A percentile compares a stretch with the other conserved stretches of the same genome.
phyloP scores from a whole-genome alignment of 2,329 filamentous ascomycete species.

The Penicillium occitanis region DNA sequence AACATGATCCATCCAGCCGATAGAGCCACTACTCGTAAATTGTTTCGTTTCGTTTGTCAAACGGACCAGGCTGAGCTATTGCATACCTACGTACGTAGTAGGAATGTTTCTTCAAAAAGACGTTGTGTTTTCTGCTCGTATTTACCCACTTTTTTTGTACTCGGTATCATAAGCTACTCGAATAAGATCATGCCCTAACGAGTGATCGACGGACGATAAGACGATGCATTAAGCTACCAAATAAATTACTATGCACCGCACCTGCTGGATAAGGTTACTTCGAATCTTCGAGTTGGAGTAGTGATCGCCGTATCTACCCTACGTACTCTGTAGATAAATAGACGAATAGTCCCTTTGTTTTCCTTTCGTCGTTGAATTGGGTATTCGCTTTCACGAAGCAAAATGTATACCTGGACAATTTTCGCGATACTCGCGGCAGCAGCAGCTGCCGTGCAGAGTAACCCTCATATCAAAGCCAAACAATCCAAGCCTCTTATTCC shows the following conservation, averaged over 20 bases:
- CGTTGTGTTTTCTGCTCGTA: not conserved
- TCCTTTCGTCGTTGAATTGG: not conserved
- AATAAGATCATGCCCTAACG: not conserved
- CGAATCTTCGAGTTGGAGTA: not conserved
- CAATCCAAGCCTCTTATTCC: conserved; percentile 5
- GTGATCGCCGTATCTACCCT: not conserved
- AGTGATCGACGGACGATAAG: not conserved
- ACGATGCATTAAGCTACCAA: not conserved
- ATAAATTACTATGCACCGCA: not conserved
- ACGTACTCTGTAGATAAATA: not conserved
- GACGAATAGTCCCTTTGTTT: not conserved
- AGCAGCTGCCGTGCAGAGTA: conserved; percentile 16
- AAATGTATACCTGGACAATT: conserved; percentile 8
- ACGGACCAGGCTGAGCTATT: not conserved
- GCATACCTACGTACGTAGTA: not conserved
- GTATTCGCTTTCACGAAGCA: not conserved
- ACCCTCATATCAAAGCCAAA: conserved; percentile 17
- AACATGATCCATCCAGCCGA: not conserved
- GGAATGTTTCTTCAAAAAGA: not conserved
- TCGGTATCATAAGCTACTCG: not conserved
- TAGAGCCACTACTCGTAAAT: not conserved
- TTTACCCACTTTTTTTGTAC: not conserved
- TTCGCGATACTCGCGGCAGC: conserved; percentile 6
- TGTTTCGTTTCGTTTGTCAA: not conserved
- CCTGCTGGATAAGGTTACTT: not conserved